Conservation (phyloP, 1,139 yeast genomes). For the Taphrina sp. region DNA sequence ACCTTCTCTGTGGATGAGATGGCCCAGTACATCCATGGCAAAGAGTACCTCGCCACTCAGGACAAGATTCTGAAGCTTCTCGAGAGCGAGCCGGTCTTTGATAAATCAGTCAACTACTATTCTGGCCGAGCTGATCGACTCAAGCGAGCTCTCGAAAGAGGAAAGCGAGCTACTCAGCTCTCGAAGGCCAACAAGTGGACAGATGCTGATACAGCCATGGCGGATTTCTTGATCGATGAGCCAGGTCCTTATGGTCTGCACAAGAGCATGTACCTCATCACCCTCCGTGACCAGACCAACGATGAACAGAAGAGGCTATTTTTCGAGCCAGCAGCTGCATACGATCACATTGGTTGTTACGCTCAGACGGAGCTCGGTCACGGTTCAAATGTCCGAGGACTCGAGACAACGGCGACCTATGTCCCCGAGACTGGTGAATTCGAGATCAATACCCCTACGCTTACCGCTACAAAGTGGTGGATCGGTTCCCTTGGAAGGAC, state of each 20-base stretch:
- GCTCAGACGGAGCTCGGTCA: constrained; percentile 95
- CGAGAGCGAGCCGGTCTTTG: constrained; percentile 27
- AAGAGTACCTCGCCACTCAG: constrained; percentile 22
- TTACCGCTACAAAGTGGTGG: constrained; percentile 97
- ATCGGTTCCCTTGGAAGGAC: constrained; percentile 97
- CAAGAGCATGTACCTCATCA: constrained; percentile 32
- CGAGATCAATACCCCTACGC: constrained; percentile 77
- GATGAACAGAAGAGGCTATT: constrained; percentile 28
- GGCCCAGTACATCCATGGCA: constrained; percentile 29
- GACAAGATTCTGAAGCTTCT: constrained; percentile 16
- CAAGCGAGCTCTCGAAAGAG: constrained; percentile 29
- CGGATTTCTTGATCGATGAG: constrained; percentile 30
- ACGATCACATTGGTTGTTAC: constrained; percentile 61
- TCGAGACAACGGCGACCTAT: constrained; percentile 85
- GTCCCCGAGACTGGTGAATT: constrained; percentile 66
- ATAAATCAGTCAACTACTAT: constrained; percentile 30
- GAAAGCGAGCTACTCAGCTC: constrained; percentile 29
- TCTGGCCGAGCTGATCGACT: constrained; percentile 29
- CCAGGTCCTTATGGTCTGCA: constrained; percentile 33
- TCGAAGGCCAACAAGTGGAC: too few species aligned
- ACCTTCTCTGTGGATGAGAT: constrained; percentile 24
- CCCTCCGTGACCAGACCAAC: constrained; percentile 30
- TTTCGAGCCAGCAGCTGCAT: constrained; percentile 16
- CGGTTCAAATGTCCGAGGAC: constrained; percentile 89
- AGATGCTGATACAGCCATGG: too few species aligned